Evolutionary conservation across 768 basidiomycete genomes (phyloP).

Genomic region (Hygrophoropsis aurantiaca): DNA sequence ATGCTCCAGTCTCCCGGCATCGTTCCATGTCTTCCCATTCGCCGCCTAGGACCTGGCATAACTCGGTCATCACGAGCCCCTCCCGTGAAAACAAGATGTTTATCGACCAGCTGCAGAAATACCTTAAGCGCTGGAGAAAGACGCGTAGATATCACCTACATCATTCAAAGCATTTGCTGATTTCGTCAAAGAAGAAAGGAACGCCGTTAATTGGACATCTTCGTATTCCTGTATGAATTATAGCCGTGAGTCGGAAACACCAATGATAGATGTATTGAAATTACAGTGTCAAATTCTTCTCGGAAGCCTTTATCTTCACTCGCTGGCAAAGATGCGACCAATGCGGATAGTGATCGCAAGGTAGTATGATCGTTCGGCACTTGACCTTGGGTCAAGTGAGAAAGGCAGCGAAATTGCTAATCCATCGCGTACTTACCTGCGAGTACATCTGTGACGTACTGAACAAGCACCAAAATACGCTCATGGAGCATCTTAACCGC

Average conservation of each 20-base stretch:
- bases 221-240: slow-evolving; percentile 75
- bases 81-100: slow-evolving; percentile 63
- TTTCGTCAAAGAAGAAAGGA: slow-evolving; percentile 86
- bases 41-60: slow-evolving; percentile 46
- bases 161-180: slow-evolving; percentile 86
- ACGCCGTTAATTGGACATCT: slow-evolving; percentile 91
- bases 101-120: slow-evolving; percentile 68
- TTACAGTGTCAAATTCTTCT: slow-evolving; percentile 85
- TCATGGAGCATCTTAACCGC: slow-evolving; percentile 97
- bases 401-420: background rate
- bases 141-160: slow-evolving; percentile 46
- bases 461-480: slow-evolving; percentile 80
- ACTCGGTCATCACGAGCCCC: slow-evolving; percentile 51
- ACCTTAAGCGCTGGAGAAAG: slow-evolving; percentile 2
- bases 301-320: slow-evolving; percentile 81
- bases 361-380: slow-evolving; percentile 77
- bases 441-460: slow-evolving; percentile 78
- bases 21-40: slow-evolving; percentile 48
- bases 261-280: too few relatives aligned
- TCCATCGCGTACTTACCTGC: slow-evolving; percentile 49
- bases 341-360: slow-evolving; percentile 80
- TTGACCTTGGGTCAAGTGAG: slow-evolving; percentile 46
- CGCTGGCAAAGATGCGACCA: slow-evolving; percentile 86
- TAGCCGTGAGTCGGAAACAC: background rate
- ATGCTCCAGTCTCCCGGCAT: slow-evolving; percentile 55